Percentiles rank a stretch among this genome's conserved stretches.
Conservation (phyloP, 2,329 filamentous ascomycete species). For the Teratosphaeria zuluensis region DNA sequence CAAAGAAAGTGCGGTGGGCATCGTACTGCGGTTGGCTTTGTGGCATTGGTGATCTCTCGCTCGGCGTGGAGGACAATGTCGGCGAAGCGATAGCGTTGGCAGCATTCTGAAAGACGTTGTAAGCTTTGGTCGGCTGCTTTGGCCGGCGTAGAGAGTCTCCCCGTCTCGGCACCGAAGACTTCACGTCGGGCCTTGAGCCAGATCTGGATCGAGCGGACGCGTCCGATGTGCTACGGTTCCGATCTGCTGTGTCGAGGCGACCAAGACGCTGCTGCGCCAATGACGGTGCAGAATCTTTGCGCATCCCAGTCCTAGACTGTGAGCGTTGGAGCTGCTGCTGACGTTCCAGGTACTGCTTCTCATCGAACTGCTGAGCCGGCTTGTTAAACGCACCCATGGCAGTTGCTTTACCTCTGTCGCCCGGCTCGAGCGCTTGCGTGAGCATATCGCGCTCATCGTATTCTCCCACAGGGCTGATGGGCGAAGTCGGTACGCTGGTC, state of each 20-base stretch:
- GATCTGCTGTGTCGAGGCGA: conserved; percentile 13
- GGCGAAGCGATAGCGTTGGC: conserved; percentile 29
- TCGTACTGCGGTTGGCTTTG: conserved; percentile 6
- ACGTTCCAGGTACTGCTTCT: conserved; percentile 72
- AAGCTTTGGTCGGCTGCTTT: conserved; percentile 25
- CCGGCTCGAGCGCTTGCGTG: conserved; percentile 55
- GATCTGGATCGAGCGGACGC: conserved; percentile 19
- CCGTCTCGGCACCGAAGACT: background rate
- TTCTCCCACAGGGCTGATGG: conserved; percentile 63
- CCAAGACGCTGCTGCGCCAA: conserved; percentile 16
- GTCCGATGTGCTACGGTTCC: conserved; percentile 11
- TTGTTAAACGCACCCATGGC: conserved; percentile 64
- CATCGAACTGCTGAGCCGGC: conserved; percentile 67
- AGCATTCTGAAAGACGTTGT: conserved; percentile 39
- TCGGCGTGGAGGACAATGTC: conserved; percentile 5
- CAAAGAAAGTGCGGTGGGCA: conserved; percentile 30
- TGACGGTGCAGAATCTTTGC: conserved; percentile 8
- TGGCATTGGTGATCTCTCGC: conserved; percentile 9
- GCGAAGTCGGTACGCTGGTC: conserved; percentile 32
- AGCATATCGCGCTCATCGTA: conserved; percentile 56
- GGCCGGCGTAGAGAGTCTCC: conserved; percentile 6
- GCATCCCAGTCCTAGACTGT: conserved; percentile 14
- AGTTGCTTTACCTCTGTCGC: conserved; percentile 73
- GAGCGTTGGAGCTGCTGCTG: conserved; percentile 67
- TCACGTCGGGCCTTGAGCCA: background rate